A percentile compares a stretch with the other conserved stretches of the same genome.
Conservation (phyloP, 805 yeast species). For the Wickerhamiella australiensis region DNA sequence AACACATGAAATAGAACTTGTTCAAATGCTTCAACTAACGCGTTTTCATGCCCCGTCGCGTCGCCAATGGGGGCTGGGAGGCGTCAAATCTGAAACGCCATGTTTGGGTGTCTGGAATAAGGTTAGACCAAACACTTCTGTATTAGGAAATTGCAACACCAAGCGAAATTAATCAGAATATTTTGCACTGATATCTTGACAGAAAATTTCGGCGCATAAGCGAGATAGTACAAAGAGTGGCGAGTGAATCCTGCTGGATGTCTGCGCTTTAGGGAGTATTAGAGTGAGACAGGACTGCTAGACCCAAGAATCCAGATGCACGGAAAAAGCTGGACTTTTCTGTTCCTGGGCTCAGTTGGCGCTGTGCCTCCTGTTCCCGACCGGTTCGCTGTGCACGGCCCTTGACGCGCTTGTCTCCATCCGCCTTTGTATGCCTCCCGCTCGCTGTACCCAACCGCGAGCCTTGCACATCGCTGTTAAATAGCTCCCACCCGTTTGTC, state of each 20-base stretch:
- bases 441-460: neutral
- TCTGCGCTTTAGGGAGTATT: neutral
- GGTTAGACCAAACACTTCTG: neutral
- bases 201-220: too few species aligned
- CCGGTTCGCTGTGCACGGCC: too few species aligned
- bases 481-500: neutral
- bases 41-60: neutral
- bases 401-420: too few species aligned
- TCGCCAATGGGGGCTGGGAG: neutral
- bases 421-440: too few species aligned
- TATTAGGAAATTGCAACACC: neutral
- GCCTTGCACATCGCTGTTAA: neutral
- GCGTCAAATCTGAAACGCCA: neutral
- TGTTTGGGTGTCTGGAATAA: neutral
- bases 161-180: neutral
- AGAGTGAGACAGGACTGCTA: too few species aligned
- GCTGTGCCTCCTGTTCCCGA: too few species aligned
- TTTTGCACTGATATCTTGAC: too few species aligned
- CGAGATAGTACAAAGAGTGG: too few species aligned
- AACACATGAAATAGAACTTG: neutral
- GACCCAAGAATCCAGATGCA: too few species aligned
- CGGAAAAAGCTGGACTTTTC: too few species aligned
- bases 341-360: too few species aligned
- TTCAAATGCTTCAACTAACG: neutral
- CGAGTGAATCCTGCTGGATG: too few species aligned